Percentiles rank a stretch among this genome's conserved stretches.
phyloP scores from a whole-genome alignment of 2,329 filamentous ascomycete genomes.

The Didymosphaeria variabile region DNA sequence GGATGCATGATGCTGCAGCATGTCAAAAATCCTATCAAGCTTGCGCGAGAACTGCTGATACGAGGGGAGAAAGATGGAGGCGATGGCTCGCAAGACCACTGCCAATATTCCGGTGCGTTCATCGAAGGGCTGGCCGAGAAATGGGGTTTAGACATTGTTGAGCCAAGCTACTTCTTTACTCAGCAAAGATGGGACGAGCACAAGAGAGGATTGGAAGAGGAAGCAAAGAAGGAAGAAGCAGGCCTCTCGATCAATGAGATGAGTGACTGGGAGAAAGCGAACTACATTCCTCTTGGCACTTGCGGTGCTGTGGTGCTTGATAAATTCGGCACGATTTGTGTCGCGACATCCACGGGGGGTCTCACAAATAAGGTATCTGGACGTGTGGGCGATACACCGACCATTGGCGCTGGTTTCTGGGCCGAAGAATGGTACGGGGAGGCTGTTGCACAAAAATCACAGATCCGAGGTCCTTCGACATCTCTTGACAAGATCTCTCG shows the following conservation, averaged over 20 bases:
- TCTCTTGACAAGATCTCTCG: slow-evolving; percentile 37
- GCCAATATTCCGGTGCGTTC: slow-evolving; percentile 71
- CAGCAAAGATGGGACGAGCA: slow-evolving; percentile 82
- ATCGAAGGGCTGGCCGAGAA: slow-evolving; percentile 73
- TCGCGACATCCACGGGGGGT: slow-evolving; percentile 74
- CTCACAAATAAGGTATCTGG: slow-evolving; percentile 90
- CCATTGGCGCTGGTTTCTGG: slow-evolving; percentile 87
- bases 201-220: slow-evolving; percentile 62
- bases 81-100: slow-evolving; percentile 72
- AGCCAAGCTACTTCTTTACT: slow-evolving; percentile 80
- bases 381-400: slow-evolving; percentile 85
- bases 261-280: slow-evolving; percentile 65
- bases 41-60: slow-evolving; percentile 76
- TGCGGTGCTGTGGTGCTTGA: slow-evolving; percentile 85
- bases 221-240: slow-evolving; percentile 54
- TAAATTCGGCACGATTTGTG: slow-evolving; percentile 75
- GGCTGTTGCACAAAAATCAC: slow-evolving; percentile 28
- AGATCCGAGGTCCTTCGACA: slow-evolving; percentile 25
- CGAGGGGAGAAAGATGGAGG: slow-evolving; percentile 70
- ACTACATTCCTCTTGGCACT: slow-evolving; percentile 83
- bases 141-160: slow-evolving; percentile 77
- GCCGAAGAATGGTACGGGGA: slow-evolving; percentile 80
- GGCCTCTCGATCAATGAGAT: slow-evolving; percentile 34
- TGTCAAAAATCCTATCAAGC: slow-evolving; percentile 81
- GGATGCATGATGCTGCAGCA: slow-evolving; percentile 76